phyloP scores from a whole-genome alignment of 1,139 yeast species.

The Protomyces macrosporus region DNA sequence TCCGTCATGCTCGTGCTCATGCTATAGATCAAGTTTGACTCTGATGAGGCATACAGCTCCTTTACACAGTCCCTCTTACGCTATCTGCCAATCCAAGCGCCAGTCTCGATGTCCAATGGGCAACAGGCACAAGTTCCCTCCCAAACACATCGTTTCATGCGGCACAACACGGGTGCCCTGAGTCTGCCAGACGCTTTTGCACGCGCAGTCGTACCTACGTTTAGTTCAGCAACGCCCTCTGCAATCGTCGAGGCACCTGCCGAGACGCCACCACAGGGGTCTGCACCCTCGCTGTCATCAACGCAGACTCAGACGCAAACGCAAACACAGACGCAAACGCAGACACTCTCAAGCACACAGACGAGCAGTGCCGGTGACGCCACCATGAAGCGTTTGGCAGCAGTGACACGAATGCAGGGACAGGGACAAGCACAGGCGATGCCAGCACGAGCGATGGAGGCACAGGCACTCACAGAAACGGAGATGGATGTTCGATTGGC shows the following conservation, averaged over 20 bases:
- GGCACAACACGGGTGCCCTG: too few species aligned
- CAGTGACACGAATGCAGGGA: background rate
- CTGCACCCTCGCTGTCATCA: background rate
- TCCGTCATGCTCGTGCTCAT: background rate
- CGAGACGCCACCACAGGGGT: background rate
- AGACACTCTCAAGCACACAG: background rate
- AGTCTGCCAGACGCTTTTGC: background rate
- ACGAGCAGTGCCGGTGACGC: background rate
- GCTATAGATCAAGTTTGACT: background rate
- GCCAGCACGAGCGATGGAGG: background rate
- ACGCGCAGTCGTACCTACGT: background rate
- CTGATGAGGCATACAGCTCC: background rate
- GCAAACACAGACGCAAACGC: background rate
- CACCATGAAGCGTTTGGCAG: background rate
- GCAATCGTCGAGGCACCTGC: background rate
- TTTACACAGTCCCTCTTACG: background rate
- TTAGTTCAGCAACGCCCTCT: too few species aligned
- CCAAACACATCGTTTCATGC: too few species aligned
- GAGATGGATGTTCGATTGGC: constrained; percentile 5
- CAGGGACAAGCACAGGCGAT: background rate
- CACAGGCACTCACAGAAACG: background rate
- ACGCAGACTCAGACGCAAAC: background rate
- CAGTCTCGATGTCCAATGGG: background rate
- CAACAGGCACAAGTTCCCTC: too few species aligned
- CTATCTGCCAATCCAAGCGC: background rate